phyloP scores from a whole-genome alignment of 2,329 filamentous ascomycete genomes.

The Tolypocladium guangdongense region DNA sequence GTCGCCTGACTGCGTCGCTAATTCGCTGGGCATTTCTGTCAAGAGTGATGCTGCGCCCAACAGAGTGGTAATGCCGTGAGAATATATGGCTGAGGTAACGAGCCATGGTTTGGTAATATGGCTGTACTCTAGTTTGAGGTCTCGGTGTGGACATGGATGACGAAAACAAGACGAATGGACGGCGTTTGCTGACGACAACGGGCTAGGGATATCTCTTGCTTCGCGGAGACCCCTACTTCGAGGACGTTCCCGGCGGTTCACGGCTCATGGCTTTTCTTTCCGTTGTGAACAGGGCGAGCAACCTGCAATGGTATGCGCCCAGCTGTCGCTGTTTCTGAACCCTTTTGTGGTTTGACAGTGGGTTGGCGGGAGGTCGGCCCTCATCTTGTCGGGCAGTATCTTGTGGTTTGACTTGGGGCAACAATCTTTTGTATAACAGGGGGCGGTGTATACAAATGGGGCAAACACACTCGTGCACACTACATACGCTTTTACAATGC shows the following conservation, averaged over 20 bases:
- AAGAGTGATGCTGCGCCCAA: slow-evolving; percentile 12
- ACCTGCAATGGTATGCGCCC: neutral
- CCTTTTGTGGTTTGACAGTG: neutral
- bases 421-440: neutral
- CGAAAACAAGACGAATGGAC: neutral
- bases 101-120: no score
- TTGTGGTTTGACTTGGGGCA: neutral
- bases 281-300: neutral
- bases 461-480: neutral
- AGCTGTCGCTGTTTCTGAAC: neutral
- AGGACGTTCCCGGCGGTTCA: neutral
- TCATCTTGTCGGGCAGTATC: neutral
- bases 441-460: neutral
- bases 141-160: neutral
- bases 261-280: neutral
- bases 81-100: neutral
- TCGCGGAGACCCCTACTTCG: neutral
- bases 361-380: neutral
- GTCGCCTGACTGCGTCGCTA: slow-evolving; percentile 21
- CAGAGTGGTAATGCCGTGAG: slow-evolving; percentile 5
- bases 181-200: neutral
- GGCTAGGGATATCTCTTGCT: neutral
- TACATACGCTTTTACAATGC: neutral
- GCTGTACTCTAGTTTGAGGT: neutral
- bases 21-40: slow-evolving; percentile 51